A percentile compares a stretch with the other conserved stretches of the same genome.
phyloP scores from a whole-genome alignment of 2,329 filamentous ascomycete species.

The Apiospora pterosperma region DNA sequence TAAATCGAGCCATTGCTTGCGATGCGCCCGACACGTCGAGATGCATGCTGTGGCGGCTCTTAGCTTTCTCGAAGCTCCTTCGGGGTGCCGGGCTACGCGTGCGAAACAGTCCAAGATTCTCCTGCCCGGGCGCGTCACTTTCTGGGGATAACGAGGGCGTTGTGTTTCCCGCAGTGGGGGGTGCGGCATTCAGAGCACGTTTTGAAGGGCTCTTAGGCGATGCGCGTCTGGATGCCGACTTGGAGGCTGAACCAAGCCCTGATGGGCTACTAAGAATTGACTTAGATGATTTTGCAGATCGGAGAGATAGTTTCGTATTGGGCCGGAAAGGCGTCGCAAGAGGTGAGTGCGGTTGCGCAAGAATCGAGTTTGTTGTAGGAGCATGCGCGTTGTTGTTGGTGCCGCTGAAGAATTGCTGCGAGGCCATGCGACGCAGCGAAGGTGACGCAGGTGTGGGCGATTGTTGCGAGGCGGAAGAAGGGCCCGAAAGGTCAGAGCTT shows the following conservation, averaged over 20 bases:
- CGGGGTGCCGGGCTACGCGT: slow-evolving; percentile 39
- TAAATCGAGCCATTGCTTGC: slow-evolving; percentile 46
- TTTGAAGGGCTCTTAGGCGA: slow-evolving; percentile 81
- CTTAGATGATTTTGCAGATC: slow-evolving; percentile 59
- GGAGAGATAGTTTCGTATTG: slow-evolving; percentile 63
- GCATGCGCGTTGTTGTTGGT: slow-evolving; percentile 31
- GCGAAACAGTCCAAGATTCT: slow-evolving; percentile 34
- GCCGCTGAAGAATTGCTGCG: slow-evolving; percentile 49
- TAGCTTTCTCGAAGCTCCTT: slow-evolving; percentile 44
- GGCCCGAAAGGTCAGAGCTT: slow-evolving; percentile 33
- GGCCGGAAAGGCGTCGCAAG: slow-evolving; percentile 64
- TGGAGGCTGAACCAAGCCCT: slow-evolving; percentile 41
- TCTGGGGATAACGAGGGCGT: slow-evolving; percentile 47
- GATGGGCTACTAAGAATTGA: slow-evolving; percentile 24
- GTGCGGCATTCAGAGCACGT: slow-evolving; percentile 67
- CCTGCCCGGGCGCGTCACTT: slow-evolving; percentile 37
- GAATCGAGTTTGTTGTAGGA: slow-evolving; percentile 21
- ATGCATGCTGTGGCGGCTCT: slow-evolving; percentile 51
- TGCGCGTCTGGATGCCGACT: slow-evolving; percentile 60
- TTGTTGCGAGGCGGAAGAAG: slow-evolving; percentile 52
- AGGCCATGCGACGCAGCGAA: slow-evolving; percentile 33
- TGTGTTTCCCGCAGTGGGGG: slow-evolving; percentile 66
- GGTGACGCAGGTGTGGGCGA: slow-evolving; percentile 30
- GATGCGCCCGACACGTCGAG: slow-evolving; percentile 54
- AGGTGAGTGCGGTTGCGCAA: slow-evolving; percentile 36